Base-by-base conservation (phyloP, 306 rosid genomes). In the Sicyos edulis region DNA sequence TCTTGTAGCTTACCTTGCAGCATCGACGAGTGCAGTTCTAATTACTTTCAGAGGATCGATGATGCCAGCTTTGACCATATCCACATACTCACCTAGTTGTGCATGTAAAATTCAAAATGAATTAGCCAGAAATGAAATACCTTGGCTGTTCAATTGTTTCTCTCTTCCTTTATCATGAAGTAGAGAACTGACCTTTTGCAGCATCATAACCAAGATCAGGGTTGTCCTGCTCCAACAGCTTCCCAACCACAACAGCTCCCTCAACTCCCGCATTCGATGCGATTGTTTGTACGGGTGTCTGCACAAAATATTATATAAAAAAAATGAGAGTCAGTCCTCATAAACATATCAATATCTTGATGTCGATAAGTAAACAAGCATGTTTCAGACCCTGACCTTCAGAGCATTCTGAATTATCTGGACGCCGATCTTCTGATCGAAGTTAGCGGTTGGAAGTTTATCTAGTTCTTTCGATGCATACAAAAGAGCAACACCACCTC, bases 401-500 rank as follows among this genome's bases (percentile, higher is more conserved):
- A 88, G 78, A 71, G 93, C 98, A 59, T 93, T 93, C 86, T 93
- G 98, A 81, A 93, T 93, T 29, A 93, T 90, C 75, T 93, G 98
- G 76, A 90, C 97, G 6, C 98, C 98, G 20, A 86, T 90, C 86
- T 88, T 93, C 83, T 93, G 98, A 73, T 88, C 98, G 0, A 93
- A 93, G 85, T 93, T 93, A 26, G 96, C 90, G 45, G 98, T 90
- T 59, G 70, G 79, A 63, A 93, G 96, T 50, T 85, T 88, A 5
- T 87, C 91, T 81, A 93, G 83, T 75, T 88, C 98, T 74, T 90
- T 87, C 15, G 98, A 82, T 45, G 97, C 98, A 81, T 88, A 93
- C n/a, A 93, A 91, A 82, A 93, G 97, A 17, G 98, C 98, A 77
- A 86, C 90, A 70, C 98, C 98, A 47, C 96, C 98, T 26, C 97